A percentile compares a stretch with the other conserved stretches of the same genome.
phyloP scores from a whole-genome alignment of 2,329 filamentous ascomycete genomes.

The Rachicladosporium sp. region DNA sequence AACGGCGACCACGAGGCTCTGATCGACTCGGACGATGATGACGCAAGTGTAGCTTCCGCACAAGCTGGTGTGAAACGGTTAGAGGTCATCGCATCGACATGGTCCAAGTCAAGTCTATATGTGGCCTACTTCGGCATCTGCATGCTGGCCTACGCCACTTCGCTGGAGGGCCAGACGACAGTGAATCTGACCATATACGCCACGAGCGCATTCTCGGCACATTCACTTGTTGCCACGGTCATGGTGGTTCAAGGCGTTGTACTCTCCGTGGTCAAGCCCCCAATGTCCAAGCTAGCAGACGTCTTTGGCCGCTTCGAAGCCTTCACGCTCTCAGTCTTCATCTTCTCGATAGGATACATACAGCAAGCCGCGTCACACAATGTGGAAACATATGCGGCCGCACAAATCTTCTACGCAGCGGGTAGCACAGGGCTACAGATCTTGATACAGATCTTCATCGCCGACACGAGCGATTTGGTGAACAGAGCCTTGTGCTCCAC shows the following conservation, averaged over 20 bases:
- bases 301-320: conserved; percentile 51
- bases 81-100: conserved; percentile 37
- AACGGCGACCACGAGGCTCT: conserved; percentile 1
- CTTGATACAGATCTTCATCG: conserved; percentile 52
- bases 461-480: conserved; percentile 47
- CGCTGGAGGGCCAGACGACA: conserved; percentile 54
- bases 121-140: conserved; percentile 33
- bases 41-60: conserved; percentile 10
- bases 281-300: conserved; percentile 49
- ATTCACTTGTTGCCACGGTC: conserved; percentile 54
- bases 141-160: conserved; percentile 49
- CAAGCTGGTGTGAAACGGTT: conserved; percentile 38
- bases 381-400: conserved; percentile 42
- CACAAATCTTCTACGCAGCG: conserved; percentile 50
- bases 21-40: conserved; percentile 3
- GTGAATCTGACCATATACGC: conserved; percentile 50
- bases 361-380: conserved; percentile 44
- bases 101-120: conserved; percentile 35
- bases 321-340: conserved; percentile 41
- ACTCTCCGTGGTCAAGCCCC: conserved; percentile 48
- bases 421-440: conserved; percentile 49
- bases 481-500: conserved; percentile 50
- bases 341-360: conserved; percentile 46
- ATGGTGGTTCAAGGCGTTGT: conserved; percentile 53
- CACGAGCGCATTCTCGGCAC: conserved; percentile 51